Evolutionary conservation across 805 yeast species (phyloP), one percentile per base, ranked within the genome.

Genomic region (Candida stauntonica): DNA sequence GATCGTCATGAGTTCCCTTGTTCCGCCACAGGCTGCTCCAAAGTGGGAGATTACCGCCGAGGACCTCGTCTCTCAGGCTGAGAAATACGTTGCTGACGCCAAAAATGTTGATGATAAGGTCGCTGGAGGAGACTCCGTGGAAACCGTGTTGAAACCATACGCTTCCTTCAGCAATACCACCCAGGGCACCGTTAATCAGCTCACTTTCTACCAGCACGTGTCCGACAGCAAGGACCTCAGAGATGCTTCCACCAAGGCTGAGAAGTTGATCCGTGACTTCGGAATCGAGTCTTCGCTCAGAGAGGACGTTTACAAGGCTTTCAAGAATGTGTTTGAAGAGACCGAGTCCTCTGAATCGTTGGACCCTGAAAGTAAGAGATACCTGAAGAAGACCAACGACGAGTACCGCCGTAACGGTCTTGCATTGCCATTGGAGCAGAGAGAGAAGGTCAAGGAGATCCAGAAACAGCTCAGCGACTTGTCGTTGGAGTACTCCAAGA

Each of bases 121-220:
- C 42, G 86, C 79, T 8, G 49, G 65, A 1, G 67, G 66, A 8
- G 81, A 87, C 5, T 65, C 80, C 2, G 61, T 82, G 41, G 83
- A 76, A 3, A 68, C 64, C 37, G 74, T 78, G 11, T 68, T 85
- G 39, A 58, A 63, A 36, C 79, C 82, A 13, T 67, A 63, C 41
- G 74, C 79, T 17, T 58, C 66, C 26, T 59, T 68, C 37, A 78
- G 76, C 45, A 79, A 83, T 53, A 61, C 60, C 18, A 65, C 69
- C 30, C 60, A 66, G 8, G 69, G 70, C 5, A 36, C 68, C 6
- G 64, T 65, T 19, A 72, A 71, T 49, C 80, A 72, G 48, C 59
- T 84, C 49, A 66, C 80, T 15, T 86, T 86, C 55, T 80, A 77
- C 52, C 86, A 79, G 58, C 80, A 81, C 48, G 89, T 86, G 9